phyloP scores from a whole-genome alignment of 805 yeast species.

The Nakazawaea holstii region DNA sequence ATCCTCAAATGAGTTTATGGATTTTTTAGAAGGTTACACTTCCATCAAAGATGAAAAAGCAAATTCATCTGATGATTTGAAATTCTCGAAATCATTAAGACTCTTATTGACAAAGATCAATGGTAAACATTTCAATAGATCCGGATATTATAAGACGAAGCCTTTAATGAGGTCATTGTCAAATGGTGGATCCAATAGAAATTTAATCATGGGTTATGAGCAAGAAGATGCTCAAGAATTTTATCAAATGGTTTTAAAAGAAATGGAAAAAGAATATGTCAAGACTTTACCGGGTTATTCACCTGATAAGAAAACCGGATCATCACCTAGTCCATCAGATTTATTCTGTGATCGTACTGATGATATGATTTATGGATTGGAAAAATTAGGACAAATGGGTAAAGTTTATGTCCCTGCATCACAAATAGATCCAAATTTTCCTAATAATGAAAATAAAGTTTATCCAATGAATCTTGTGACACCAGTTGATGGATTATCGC shows the following conservation, averaged over 20 bases:
- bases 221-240: slow-evolving; percentile 98
- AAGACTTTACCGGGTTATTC: slow-evolving; percentile 26
- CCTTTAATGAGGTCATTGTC: slow-evolving; percentile 56
- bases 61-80: slow-evolving; percentile 18
- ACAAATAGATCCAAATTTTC: slow-evolving; percentile 70
- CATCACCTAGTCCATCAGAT: neutral
- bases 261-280: slow-evolving; percentile 52
- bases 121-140: slow-evolving; percentile 43
- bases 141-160: slow-evolving; percentile 59
- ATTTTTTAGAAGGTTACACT: slow-evolving; percentile 46
- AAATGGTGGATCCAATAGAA: slow-evolving; percentile 74
- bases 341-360: slow-evolving; percentile 15
- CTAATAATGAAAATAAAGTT: slow-evolving; percentile 35
- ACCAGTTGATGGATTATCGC: slow-evolving; percentile 87
- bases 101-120: slow-evolving; percentile 52
- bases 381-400: slow-evolving; percentile 53
- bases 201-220: slow-evolving; percentile 75
- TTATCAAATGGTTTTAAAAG: slow-evolving; percentile 70
- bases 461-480: slow-evolving; percentile 60
- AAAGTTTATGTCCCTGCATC: slow-evolving; percentile 64
- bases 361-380: slow-evolving; percentile 30
- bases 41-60: slow-evolving; percentile 1
- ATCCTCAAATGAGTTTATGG: slow-evolving; percentile 55
- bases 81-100: slow-evolving; percentile 50
- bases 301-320: slow-evolving; percentile 13